A percentile compares a stretch with the other conserved stretches of the same genome.
These are phyloP conservation scores for Russula foetens DNA, from an alignment of 768 basidiomycete genomes.

Conservation along the genomic window DNA sequence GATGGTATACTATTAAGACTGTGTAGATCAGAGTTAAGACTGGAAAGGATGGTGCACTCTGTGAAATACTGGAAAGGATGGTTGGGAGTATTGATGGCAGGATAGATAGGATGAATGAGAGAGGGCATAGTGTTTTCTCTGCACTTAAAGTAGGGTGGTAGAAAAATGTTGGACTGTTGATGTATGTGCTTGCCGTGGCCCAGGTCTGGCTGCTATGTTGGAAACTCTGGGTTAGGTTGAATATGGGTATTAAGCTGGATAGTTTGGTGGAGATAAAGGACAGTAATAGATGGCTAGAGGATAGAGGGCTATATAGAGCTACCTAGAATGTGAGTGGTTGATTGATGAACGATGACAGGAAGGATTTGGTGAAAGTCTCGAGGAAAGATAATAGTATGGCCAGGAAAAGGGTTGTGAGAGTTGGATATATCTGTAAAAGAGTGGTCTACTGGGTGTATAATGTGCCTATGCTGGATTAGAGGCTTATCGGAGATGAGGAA, in stretches of 20 bases:
- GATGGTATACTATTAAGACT: too few relatives aligned
- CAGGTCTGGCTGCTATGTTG: neutral
- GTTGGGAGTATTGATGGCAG: slow-evolving; percentile 18
- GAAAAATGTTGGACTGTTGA: neutral
- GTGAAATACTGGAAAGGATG: neutral
- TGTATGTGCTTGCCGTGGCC: neutral
- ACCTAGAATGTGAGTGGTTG: slow-evolving; percentile 39
- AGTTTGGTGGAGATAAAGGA: slow-evolving; percentile 22
- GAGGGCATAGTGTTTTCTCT: neutral
- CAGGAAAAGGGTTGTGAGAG: neutral
- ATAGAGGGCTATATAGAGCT: slow-evolving; percentile 20
- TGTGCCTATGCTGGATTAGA: neutral
- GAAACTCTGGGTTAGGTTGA: neutral
- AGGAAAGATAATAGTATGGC: neutral
- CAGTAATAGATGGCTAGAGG: slow-evolving; percentile 35
- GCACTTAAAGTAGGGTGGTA: neutral
- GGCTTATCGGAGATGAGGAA: neutral
- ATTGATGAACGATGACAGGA: neutral
- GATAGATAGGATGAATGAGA: neutral
- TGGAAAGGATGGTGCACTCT: neutral
- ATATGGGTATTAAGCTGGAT: neutral
- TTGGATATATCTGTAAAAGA: neutral
- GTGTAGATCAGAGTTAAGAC: neutral
- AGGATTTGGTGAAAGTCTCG: neutral
- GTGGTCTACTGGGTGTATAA: neutral